These are phyloP conservation scores for Botryobasidium botryosum DNA, from an alignment of 768 basidiomycete species.

Conservation along the genomic window DNA sequence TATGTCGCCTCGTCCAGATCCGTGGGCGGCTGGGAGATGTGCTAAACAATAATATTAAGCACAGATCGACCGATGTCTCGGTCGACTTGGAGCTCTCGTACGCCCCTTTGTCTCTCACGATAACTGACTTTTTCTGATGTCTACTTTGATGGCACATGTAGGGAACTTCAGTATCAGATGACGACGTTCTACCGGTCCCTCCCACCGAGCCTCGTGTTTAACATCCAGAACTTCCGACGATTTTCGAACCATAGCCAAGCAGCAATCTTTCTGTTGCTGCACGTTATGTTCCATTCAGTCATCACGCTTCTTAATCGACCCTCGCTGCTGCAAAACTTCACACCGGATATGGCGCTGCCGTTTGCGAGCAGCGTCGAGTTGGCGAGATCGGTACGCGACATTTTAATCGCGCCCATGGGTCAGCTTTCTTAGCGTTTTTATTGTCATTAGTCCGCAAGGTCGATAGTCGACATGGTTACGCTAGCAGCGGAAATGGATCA, in stretches of 20 bases:
- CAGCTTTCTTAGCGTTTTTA: too few species aligned
- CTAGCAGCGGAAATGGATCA: conserved; percentile 11
- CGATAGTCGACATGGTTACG: conserved; percentile 12
- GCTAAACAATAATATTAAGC: conserved; percentile 12
- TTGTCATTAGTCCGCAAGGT: conserved; percentile 13
- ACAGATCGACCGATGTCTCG: conserved; percentile 3
- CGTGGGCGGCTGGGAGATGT: conserved; percentile 13
- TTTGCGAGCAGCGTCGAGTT: conserved; percentile 11
- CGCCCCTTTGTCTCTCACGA: too few species aligned
- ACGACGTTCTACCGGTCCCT: conserved; percentile 11
- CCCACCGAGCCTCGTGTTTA: conserved; percentile 11
- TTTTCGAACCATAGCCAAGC: conserved; percentile 11
- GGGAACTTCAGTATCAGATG: conserved; percentile 13
- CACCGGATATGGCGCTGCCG: conserved; percentile 11
- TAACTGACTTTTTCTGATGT: too few species aligned
- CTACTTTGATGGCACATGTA: too few species aligned
- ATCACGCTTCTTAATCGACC: conserved; percentile 12
- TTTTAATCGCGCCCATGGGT: too few species aligned
- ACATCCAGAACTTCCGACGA: conserved; percentile 12
- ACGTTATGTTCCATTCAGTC: conserved; percentile 14
- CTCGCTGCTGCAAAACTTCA: conserved; percentile 11
- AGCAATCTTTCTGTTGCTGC: conserved; percentile 11
- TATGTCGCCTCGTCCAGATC: conserved; percentile 12
- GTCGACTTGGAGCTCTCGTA: conserved; percentile 12
- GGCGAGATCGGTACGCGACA: conserved; percentile 9